Conservation (phyloP, 2,329 filamentous ascomycete genomes). For the Fusarium mexicanum region DNA sequence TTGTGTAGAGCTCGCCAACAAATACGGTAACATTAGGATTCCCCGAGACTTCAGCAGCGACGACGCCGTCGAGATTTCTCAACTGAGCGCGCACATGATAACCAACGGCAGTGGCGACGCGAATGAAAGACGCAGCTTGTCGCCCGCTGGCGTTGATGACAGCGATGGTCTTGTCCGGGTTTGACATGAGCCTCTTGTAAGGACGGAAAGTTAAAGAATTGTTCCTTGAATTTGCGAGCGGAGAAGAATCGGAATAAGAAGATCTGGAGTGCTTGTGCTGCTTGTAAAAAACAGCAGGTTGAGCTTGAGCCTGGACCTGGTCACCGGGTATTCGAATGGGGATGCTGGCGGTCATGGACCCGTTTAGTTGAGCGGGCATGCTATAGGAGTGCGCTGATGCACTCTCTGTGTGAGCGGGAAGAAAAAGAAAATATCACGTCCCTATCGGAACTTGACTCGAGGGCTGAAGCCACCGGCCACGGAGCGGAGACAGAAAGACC, state of each 20-base stretch:
- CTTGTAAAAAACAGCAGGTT: constrained; percentile 47
- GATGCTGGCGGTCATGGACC: constrained; percentile 50
- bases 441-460: constrained; percentile 23
- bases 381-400: constrained; percentile 40
- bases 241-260: constrained; percentile 69
- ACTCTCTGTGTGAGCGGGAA: constrained; percentile 28
- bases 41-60: constrained; percentile 84
- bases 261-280: constrained; percentile 70
- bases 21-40: constrained; percentile 79
- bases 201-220: constrained; percentile 70
- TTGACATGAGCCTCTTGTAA: constrained; percentile 66
- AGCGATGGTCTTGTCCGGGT: constrained; percentile 82
- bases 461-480: constrained; percentile 33
- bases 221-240: constrained; percentile 63
- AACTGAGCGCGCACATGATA: constrained; percentile 94
- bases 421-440: constrained; percentile 32
- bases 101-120: constrained; percentile 91
- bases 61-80: constrained; percentile 84
- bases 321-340: constrained; percentile 52
- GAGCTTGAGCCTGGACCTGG: constrained; percentile 37
- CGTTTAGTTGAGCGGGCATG: constrained; percentile 54
- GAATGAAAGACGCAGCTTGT: constrained; percentile 93
- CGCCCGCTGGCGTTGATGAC: constrained; percentile 96
- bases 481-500: constrained; percentile 28
- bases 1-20: constrained; percentile 71